phyloP scores from a whole-genome alignment of 1,284 basidiomycete genomes.

The Bjerkandera adusta region DNA sequence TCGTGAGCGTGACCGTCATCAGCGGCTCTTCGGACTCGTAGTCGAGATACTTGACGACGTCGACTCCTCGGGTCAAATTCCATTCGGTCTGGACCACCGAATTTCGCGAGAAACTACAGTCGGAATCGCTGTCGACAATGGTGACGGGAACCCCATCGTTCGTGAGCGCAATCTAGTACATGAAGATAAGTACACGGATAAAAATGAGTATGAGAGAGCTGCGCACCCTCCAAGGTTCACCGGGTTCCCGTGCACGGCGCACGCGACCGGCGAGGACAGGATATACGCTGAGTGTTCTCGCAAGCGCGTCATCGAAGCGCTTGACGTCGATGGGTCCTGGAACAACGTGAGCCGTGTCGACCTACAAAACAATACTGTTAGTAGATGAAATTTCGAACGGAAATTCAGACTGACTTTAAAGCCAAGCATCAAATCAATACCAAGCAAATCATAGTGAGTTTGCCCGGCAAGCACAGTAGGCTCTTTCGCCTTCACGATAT shows the following conservation, averaged over 20 bases:
- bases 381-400: no score
- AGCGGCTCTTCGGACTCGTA: slow-evolving; percentile 14
- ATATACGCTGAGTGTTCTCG: slow-evolving; percentile 14
- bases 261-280: slow-evolving; percentile 18
- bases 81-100: slow-evolving; percentile 14
- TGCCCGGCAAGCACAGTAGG: slow-evolving; percentile 13
- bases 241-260: background rate
- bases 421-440: slow-evolving; percentile 3
- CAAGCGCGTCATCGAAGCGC: slow-evolving; percentile 16
- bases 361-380: no score
- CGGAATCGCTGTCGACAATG: slow-evolving; percentile 15
- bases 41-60: slow-evolving; percentile 9
- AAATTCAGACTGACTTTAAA: slow-evolving; percentile 9
- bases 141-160: slow-evolving; percentile 15
- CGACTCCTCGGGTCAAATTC: slow-evolving; percentile 6
- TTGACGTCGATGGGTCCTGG: slow-evolving; percentile 15
- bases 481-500: slow-evolving; percentile 8
- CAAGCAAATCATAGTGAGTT: slow-evolving; percentile 1
- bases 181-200: no score
- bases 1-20: slow-evolving; percentile 14
- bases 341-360: slow-evolving; percentile 18
- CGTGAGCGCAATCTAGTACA: slow-evolving; percentile 14
- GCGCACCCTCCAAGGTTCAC: slow-evolving; percentile 15
- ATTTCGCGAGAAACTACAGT: slow-evolving; percentile 8
- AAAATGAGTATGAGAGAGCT: no score